These are phyloP conservation scores for Rubia balearica DNA, from an alignment of 305 asterid species.

Conservation along the genomic window DNA sequence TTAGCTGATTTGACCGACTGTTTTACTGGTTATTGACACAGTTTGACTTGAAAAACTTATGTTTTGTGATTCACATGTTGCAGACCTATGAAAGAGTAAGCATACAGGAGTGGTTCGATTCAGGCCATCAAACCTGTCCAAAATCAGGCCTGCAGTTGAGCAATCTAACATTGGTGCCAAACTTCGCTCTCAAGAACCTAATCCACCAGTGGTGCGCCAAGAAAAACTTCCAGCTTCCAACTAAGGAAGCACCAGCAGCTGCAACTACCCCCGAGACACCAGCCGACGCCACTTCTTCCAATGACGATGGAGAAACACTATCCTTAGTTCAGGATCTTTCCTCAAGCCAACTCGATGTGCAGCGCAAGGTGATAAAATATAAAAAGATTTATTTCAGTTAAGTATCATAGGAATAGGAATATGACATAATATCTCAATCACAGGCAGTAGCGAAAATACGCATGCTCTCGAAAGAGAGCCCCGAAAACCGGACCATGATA, in stretches of 20 bases:
- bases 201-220: conserved; percentile 70
- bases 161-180: conserved; percentile 55
- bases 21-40: too few relatives aligned
- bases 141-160: conserved; percentile 56
- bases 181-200: conserved; percentile 64
- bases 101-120: conserved; percentile 71
- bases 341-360: conserved; percentile 50
- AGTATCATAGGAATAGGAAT: too few relatives aligned
- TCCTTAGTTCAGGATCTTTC: conserved; percentile 39
- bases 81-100: conserved; percentile 88
- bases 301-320: conserved; percentile 26
- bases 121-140: conserved; percentile 61
- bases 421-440: background rate
- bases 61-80: conserved; percentile 6
- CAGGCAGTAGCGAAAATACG: conserved; percentile 63
- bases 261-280: conserved; percentile 16
- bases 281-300: background rate
- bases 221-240: conserved; percentile 44
- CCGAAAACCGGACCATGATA: conserved; percentile 50
- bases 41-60: background rate
- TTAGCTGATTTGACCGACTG: too few relatives aligned
- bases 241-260: conserved; percentile 19
- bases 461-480: conserved; percentile 62
- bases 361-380: conserved; percentile 20
- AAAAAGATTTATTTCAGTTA: too few relatives aligned